Base-by-base conservation (phyloP, 352 stramenopile species). In the Phytopythium vexans region DNA sequence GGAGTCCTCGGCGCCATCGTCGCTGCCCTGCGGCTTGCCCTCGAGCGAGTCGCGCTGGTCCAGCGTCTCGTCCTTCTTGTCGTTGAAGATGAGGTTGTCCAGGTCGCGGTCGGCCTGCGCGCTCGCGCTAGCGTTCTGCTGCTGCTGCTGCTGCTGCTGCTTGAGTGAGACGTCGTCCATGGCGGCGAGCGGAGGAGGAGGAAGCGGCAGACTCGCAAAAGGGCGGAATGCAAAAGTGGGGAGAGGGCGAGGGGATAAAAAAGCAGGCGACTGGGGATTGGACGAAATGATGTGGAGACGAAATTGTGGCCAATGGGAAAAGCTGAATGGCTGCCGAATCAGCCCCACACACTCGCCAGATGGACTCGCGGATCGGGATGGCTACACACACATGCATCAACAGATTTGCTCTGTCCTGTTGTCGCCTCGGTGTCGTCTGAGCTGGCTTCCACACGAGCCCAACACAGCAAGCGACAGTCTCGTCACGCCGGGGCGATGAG, bases 51-150 rank as follows among this genome's bases (percentile, higher is more conserved):
- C 40, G 8, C 36, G 12, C 38, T 66, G 65, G 21, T 52, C 15
- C 6, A 44, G 52, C 14, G 47, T 34, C 44, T 66, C 63, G 12
- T 82, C 75, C 62, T 89, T 82, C 45, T 86, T 74, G 1, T 89
- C 79, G 49, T 71, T 86, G 53, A 94, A 94, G 58, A 94, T 89
- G 45, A 94, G 72, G 64, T 86, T 85, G 66, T 94, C 84, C 35
- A 94, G 68, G 49, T 89, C 81, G 59, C 86, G 84, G 56, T 89
- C 83, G 21, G 21, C 21, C 21, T 27, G 21, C 2, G 21, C 21
- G 21, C 21, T 27, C 21, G 21, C 21, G 21, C 21, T 27, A 27
- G 21, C 21, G 45, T 81, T 69, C 51, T 68, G 49, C 42, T 31
- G 56, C 61, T 80, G 63, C 62, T 77, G 77, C 54, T 88, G 66